A percentile compares a stretch with the other conserved stretches of the same genome.
Evolutionary conservation across 768 basidiomycete species (phyloP).

Genomic region (Cystobasidium onofrii): DNA sequence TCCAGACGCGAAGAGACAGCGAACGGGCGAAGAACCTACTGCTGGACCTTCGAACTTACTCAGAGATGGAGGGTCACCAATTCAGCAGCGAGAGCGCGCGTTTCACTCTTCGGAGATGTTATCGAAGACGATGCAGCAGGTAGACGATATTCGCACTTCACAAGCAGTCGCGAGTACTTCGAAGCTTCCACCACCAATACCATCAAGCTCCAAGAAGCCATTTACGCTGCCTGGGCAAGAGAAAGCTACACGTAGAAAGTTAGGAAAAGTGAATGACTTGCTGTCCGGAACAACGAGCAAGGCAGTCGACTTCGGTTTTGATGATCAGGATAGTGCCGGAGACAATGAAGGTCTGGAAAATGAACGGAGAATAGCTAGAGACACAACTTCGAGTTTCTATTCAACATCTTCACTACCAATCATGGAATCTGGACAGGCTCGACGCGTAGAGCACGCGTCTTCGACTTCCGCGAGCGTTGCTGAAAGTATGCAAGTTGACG

Average conservation of each 20-base stretch:
- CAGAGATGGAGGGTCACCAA: background rate
- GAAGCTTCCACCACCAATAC: background rate
- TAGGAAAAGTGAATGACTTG: background rate
- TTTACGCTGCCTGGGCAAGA: background rate
- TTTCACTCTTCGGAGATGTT: background rate
- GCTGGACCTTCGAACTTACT: background rate
- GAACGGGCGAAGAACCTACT: background rate
- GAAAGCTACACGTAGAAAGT: conserved; percentile 3
- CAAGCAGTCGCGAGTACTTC: background rate
- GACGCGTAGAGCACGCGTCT: background rate
- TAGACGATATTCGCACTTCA: background rate
- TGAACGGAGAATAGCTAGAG: no score
- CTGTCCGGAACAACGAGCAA: background rate
- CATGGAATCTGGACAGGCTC: background rate
- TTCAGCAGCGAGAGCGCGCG: background rate
- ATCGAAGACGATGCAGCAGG: background rate
- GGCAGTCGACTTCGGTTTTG: background rate
- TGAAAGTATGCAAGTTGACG: background rate
- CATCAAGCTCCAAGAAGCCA: background rate
- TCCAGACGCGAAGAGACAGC: background rate
- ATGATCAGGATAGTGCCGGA: background rate
- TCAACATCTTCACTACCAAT: background rate
- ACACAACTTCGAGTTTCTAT: background rate
- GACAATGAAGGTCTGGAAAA: background rate
- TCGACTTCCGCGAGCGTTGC: background rate